Conservation (phyloP, 2,329 filamentous ascomycete genomes). For the Blumeriella jaapii region DNA sequence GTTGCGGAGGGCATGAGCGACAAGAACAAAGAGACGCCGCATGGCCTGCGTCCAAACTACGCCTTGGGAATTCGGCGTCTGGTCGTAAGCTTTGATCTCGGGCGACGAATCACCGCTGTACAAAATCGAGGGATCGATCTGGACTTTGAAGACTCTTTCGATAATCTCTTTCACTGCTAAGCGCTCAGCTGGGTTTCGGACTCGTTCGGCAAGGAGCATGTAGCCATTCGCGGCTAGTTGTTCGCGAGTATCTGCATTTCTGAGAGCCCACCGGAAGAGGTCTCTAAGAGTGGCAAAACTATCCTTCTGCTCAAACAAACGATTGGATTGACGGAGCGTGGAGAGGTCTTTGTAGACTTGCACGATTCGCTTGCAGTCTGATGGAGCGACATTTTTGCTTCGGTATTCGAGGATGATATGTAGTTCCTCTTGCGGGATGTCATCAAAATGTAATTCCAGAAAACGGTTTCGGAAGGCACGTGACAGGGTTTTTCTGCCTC, state of each 20-base stretch:
- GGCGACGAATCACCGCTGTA: constrained; percentile 54
- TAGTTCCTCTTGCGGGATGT: constrained; percentile 90
- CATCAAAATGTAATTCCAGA: constrained; percentile 92
- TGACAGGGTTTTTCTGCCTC: constrained; percentile 84
- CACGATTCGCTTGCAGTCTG: constrained; percentile 85
- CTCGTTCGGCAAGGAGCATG: constrained; percentile 90
- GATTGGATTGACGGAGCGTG: constrained; percentile 73
- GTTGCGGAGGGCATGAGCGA: constrained; percentile 75
- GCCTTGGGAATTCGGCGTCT: constrained; percentile 41
- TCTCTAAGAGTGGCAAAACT: constrained; percentile 95
- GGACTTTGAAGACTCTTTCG: constrained; percentile 80
- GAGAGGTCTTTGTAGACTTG: constrained; percentile 90
- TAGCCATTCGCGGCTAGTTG: constrained; percentile 87
- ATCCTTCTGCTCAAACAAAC: constrained; percentile 93
- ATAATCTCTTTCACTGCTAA: constrained; percentile 76
- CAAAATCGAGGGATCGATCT: constrained; percentile 60
- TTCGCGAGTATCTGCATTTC: constrained; percentile 73
- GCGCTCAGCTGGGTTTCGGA: constrained; percentile 82
- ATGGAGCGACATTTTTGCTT: constrained; percentile 75
- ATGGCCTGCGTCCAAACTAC: constrained; percentile 95
- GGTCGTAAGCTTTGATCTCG: constrained; percentile 39
- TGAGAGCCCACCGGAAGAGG: constrained; percentile 86
- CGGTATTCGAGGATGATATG: constrained; percentile 83
- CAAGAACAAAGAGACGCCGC: constrained; percentile 79
- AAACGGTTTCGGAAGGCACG: constrained; percentile 95